phyloP scores from a whole-genome alignment of 1,139 yeast species.

The Diutina sp. region DNA sequence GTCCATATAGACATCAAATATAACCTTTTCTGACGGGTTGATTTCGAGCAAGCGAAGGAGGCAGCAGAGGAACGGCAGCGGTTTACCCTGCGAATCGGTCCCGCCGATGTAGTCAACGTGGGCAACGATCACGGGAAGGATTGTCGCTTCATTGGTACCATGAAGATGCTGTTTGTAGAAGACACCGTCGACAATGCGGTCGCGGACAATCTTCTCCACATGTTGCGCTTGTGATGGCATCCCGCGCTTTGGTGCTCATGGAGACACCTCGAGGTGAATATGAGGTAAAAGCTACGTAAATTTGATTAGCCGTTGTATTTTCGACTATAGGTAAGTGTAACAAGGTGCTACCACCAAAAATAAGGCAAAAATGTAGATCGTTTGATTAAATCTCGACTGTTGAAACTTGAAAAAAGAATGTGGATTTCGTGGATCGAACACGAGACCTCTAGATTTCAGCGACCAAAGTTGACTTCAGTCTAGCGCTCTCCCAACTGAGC shows the following conservation, averaged over 20 bases:
- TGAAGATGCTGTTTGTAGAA: constrained; percentile 59
- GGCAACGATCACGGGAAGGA: constrained; percentile 19
- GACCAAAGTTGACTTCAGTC: constrained; percentile 1
- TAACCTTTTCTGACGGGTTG: constrained; percentile 41
- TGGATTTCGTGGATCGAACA: not conserved
- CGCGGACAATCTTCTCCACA: constrained; percentile 57
- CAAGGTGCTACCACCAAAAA: too few relatives aligned
- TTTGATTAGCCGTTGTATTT: too few relatives aligned
- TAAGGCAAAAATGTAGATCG: too few relatives aligned
- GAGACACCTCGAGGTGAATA: not conserved
- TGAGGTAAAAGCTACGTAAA: too few relatives aligned
- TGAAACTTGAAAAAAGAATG: not conserved
- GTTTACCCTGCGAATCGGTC: constrained; percentile 33
- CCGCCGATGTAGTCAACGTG: constrained; percentile 37
- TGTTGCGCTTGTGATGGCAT: constrained; percentile 23
- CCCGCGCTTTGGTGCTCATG: not conserved
- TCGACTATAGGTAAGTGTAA: too few relatives aligned
- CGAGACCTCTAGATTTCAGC: not conserved
- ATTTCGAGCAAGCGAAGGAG: constrained; percentile 50
- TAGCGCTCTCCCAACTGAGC: constrained; percentile 2
- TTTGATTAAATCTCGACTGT: too few relatives aligned
- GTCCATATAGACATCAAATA: constrained; percentile 30
- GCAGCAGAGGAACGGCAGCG: constrained; percentile 55
- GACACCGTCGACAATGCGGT: constrained; percentile 51
- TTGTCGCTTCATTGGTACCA: constrained; percentile 41